Conservation (phyloP, 257 asterid species). For the Haberlea rhodopensis region DNA sequence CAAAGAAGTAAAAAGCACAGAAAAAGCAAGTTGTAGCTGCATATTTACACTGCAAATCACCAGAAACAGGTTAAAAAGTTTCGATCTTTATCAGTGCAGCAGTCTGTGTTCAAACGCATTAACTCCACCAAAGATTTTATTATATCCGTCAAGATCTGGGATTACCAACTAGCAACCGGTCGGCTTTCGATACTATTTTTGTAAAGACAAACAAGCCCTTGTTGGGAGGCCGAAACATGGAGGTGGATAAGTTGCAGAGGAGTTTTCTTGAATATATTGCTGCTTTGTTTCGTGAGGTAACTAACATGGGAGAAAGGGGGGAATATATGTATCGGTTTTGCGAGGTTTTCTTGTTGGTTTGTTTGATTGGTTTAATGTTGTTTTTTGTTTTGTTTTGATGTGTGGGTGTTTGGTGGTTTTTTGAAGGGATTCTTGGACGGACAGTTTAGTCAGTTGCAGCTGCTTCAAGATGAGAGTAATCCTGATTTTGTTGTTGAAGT, state of each 20-base stretch:
- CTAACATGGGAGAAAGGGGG: not conserved
- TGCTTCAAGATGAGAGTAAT: slow-evolving; percentile 84
- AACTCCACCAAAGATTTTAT: slow-evolving; percentile 42
- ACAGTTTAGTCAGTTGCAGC: slow-evolving; percentile 76
- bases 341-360: not conserved
- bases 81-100: slow-evolving; percentile 23
- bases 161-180: slow-evolving; percentile 19
- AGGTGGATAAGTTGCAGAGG: slow-evolving; percentile 63
- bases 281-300: slow-evolving; percentile 65
- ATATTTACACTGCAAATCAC: slow-evolving; percentile 23
- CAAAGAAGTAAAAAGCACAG: slow-evolving; percentile 20
- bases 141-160: slow-evolving; percentile 34
- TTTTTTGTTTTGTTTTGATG: not conserved
- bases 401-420: not conserved
- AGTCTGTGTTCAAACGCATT: slow-evolving; percentile 19
- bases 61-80: slow-evolving; percentile 27
- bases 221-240: slow-evolving; percentile 41
- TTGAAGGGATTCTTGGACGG: slow-evolving; percentile 75
- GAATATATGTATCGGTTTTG: not conserved
- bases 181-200: slow-evolving; percentile 17
- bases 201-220: slow-evolving; percentile 6
- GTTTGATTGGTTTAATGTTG: not conserved
- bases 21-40: slow-evolving; percentile 12
- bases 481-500: slow-evolving; percentile 82
- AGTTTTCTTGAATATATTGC: slow-evolving; percentile 51